Evolutionary conservation across 495 filamentous ascomycete genomes (phyloP), one percentile per base, ranked within the genome.

Genomic region (Filosporella fistucella): DNA sequence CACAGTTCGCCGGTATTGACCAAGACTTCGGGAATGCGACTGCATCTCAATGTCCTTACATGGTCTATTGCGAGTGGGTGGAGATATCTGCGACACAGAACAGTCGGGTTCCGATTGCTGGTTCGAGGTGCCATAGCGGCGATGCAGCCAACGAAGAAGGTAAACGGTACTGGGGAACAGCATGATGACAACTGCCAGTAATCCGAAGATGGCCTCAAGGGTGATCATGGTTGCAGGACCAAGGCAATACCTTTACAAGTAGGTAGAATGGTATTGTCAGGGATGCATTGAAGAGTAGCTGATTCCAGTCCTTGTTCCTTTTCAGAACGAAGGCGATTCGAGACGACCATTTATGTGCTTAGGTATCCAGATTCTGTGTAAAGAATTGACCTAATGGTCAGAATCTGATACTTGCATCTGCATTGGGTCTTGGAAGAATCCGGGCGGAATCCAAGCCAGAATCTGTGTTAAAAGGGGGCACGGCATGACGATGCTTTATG

Each of bases 331-430:
- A 7, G 33, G 33, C 33, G 33, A 36, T 14, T 17, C 5, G n/a
- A 36, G 33, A 36, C 33, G 33, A 36, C 33, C 33, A 36, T 36
- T 36, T 36, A 36, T 36, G 33, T 36, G 33, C 33, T 17, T 36
- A 36, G 33, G 33, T 36, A 36, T 36, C 18, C 33, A 36, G 33
- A 36, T 36, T 36, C 33, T 36, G 33, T 36, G 33, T 36, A 7
- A 12, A 36, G 13, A 36, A 7, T 36, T 16, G 13, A 12, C n/a
- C 33, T 16, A 17, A 36, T 36, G 33, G 33, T 14, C 33, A 36
- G 33, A 7, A 36, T 36, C n/a, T 36, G 33, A 17, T 36, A 36
- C 5, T 17, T 16, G 33, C n/a, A 36, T 36, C 33, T 14, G 33
- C 18, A 36, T 36, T 36, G 33, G 18, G 13, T 36, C 33, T 17